phyloP scores from a whole-genome alignment of 1,284 basidiomycete genomes.

The Sanguinoderma infundibulare region DNA sequence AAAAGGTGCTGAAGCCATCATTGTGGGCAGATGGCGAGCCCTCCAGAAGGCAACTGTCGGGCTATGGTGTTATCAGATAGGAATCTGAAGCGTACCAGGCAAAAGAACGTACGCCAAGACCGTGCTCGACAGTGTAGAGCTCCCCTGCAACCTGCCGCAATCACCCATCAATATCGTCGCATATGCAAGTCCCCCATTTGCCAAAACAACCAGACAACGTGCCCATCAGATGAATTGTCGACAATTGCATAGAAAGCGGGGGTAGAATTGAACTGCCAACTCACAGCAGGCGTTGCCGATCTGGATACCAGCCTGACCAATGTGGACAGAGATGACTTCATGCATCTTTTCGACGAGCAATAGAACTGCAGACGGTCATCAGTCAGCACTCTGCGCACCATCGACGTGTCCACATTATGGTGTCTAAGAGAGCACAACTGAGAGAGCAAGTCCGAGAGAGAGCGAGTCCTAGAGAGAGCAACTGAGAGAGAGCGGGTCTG shows the following conservation, averaged over 20 bases:
- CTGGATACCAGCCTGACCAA: constrained; percentile 96
- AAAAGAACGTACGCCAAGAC: constrained; percentile 78
- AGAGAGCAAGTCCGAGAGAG: no score
- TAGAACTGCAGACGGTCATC: constrained; percentile 7
- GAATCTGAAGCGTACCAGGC: constrained; percentile 12
- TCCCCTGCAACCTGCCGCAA: constrained; percentile 52
- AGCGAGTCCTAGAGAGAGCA: no score
- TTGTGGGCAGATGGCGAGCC: constrained; percentile 77
- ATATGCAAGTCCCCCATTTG: not conserved
- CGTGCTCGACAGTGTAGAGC: constrained; percentile 96
- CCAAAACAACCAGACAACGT: constrained; percentile 29
- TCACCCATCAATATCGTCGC: constrained; percentile 6
- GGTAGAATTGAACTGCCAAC: constrained; percentile 37
- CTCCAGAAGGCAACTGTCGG: constrained; percentile 88
- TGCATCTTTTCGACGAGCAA: constrained; percentile 58
- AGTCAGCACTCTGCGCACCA: constrained; percentile 2
- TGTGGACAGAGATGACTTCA: constrained; percentile 95
- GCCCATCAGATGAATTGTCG: constrained; percentile 26
- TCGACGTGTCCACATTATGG: constrained; percentile 21
- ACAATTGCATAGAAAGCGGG: constrained; percentile 19
- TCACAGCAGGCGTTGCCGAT: constrained; percentile 96
- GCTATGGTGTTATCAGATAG: constrained; percentile 49
- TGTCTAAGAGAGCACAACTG: no score
- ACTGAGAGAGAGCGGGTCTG: no score
- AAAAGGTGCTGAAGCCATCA: constrained; percentile 97